Evolutionary conservation across 2,329 filamentous ascomycete genomes (phyloP).

Genomic region (Trichoderma sp.): DNA sequence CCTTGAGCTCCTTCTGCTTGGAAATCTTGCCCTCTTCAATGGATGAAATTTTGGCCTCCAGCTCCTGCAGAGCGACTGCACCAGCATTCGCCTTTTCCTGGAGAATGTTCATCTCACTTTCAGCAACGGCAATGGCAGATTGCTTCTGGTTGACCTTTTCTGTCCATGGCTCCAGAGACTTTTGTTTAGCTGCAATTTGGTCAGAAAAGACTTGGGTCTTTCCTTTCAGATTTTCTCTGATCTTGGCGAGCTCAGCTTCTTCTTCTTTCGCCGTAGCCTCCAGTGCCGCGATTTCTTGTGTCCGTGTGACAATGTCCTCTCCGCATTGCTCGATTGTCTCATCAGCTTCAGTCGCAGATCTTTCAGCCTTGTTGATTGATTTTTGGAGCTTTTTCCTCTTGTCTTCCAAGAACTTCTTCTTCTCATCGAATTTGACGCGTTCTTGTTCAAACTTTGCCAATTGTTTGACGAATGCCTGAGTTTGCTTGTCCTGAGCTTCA

Average conservation of each 20-base stretch:
- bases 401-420: constrained; percentile 86
- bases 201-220: constrained; percentile 96
- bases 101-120: constrained; percentile 91
- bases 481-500: constrained; percentile 79
- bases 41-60: constrained; percentile 74
- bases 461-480: constrained; percentile 79
- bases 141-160: constrained; percentile 97
- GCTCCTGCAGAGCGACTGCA: constrained; percentile 79
- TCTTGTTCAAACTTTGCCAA: constrained; percentile 95
- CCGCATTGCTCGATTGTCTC: constrained; percentile 77
- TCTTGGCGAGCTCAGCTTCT: constrained; percentile 79
- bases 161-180: constrained; percentile 92
- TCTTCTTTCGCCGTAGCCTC: constrained; percentile 77
- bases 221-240: constrained; percentile 86
- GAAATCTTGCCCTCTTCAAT: constrained; percentile 72
- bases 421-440: constrained; percentile 95
- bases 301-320: constrained; percentile 76
- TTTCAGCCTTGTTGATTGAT: constrained; percentile 75
- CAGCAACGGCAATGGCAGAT: constrained; percentile 89
- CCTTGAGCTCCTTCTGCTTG: constrained; percentile 76
- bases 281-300: constrained; percentile 72
- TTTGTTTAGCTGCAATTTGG: constrained; percentile 89
- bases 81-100: constrained; percentile 88
- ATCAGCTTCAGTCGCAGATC: constrained; percentile 72
- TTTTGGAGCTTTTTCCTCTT: constrained; percentile 97